These are phyloP conservation scores for Backusella australiensis DNA, from an alignment of 192 early-diverging fungal species.

Conservation along the genomic window DNA sequence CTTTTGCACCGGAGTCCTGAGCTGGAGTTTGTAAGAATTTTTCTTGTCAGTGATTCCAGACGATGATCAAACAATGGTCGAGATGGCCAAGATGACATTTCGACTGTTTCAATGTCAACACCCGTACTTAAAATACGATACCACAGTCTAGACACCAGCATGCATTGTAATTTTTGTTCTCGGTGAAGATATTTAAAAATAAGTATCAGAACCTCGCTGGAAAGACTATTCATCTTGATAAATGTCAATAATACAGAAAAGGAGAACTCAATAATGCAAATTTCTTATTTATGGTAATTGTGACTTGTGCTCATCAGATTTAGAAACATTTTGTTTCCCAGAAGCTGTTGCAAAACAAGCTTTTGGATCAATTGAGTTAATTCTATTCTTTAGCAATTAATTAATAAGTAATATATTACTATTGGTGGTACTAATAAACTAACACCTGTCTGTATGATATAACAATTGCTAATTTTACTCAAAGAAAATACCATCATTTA, in stretches of 20 bases:
- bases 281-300: neutral
- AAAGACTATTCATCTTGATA: neutral
- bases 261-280: neutral
- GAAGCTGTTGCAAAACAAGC: neutral
- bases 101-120: neutral
- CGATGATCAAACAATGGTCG: neutral
- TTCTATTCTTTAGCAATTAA: neutral
- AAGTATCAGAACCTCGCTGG: neutral
- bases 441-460: neutral
- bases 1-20: neutral
- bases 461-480: too few relatives aligned
- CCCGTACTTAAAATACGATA: neutral
- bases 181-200: slow-evolving; percentile 4
- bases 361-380: neutral
- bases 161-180: neutral
- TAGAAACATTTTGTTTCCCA: neutral
- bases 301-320: neutral
- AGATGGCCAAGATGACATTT: slow-evolving; percentile 5
- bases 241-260: neutral
- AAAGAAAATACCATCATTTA: neutral
- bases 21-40: neutral
- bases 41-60: neutral
- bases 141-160: neutral
- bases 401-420: neutral
- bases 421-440: neutral